phyloP scores from a whole-genome alignment of 2,329 filamentous ascomycete genomes.

The Paecilomyces fulvus region DNA sequence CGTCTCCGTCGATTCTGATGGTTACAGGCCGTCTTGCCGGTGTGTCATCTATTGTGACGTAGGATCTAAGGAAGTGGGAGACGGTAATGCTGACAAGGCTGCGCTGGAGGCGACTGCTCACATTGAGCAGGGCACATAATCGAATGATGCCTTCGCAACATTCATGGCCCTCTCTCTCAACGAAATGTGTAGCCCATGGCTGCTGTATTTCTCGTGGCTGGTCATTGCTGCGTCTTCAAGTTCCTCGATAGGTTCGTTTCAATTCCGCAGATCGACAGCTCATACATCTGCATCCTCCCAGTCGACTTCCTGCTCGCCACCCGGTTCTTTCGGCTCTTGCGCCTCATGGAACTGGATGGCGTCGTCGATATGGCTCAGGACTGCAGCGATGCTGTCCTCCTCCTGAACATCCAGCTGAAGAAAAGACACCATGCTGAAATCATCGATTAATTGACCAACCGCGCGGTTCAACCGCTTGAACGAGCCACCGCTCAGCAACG shows the following conservation, averaged over 20 bases:
- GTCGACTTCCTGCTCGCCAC: conserved; percentile 52
- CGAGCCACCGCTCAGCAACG: conserved; percentile 69
- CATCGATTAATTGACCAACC: conserved; percentile 85
- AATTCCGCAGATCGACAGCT: background rate
- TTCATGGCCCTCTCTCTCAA: no score
- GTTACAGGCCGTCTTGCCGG: no score
- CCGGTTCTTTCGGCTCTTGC: conserved; percentile 79
- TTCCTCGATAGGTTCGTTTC: conserved; percentile 5
- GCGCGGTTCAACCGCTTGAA: conserved; percentile 80
- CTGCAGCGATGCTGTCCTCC: conserved; percentile 78
- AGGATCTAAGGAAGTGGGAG: no score
- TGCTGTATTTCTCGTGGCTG: no score
- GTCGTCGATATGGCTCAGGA: conserved; percentile 89
- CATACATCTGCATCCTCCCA: conserved; percentile 33
- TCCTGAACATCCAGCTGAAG: conserved; percentile 81
- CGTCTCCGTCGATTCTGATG: no score
- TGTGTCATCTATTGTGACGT: no score
- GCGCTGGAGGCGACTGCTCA: no score
- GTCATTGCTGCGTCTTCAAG: conserved; percentile 2
- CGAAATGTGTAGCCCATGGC: no score
- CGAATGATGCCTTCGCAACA: no score
- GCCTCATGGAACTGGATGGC: conserved; percentile 89
- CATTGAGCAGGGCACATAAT: no score
- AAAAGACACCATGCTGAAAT: conserved; percentile 97
- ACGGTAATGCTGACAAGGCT: no score